Evolutionary conservation across 2,329 filamentous ascomycete genomes (phyloP), one percentile per base, ranked within the genome.

Genomic region (Didymella pinodella): DNA sequence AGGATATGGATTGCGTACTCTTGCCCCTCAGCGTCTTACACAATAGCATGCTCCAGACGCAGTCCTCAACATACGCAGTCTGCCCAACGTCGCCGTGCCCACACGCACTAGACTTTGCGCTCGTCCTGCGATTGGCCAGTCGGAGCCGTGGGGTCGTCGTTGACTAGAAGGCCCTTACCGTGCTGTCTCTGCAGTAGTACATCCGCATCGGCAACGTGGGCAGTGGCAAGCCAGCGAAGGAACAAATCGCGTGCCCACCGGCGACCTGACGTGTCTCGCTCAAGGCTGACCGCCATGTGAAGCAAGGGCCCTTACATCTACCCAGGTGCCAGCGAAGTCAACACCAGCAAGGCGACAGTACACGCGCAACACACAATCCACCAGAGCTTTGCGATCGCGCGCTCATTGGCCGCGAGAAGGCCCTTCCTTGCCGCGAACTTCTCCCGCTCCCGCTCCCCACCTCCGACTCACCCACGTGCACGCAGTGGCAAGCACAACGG

Each of bases 331-430:
- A 18, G 18, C 5, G 6, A 25, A 41, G 7, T 12, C 38, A 4
- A 25, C 20, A 18, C 7, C 34, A 32, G 51, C 51, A 55, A 47
- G 40, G 25, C 18, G 34, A 26, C 36, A 14, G n/a, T 14, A 32
- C 40, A 29, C 6, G 40, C 14, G 22, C 31, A 40, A 43, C 46
- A 40, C 26, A 51, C 20, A 32, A 25, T 40, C 40, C 38, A 22
- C 22, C 32, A 40, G 34, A 46, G 48, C 40, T 57, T 51, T 57
- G 54, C 54, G 54, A 38, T 57, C 43, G 48, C 14, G 11, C 48
- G 54, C 43, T 57, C 43, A 57, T 57, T 57, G 54, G 54, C 36
- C 11, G 12, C 25, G 41, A 48, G 48, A 53, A 57, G 54, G 54
- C 54, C 48, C 55, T 57, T 52, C 26, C 44, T 22, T 22, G 22